These are phyloP conservation scores for Didymellaceae sp. DNA, from an alignment of 2,329 filamentous ascomycete species.

Conservation along the genomic window DNA sequence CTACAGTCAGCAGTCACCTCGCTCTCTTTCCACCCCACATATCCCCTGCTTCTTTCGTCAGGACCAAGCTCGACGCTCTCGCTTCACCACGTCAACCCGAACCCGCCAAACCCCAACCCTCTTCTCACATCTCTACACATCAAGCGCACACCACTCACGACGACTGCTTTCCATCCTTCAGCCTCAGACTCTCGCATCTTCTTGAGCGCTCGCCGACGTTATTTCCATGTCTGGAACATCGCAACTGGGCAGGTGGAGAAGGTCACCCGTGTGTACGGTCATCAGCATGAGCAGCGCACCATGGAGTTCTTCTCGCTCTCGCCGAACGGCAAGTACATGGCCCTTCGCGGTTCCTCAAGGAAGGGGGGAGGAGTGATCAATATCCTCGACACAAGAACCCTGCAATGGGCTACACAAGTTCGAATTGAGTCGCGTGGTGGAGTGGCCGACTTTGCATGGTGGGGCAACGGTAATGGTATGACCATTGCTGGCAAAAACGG, in stretches of 20 bases:
- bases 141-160: slow-evolving; percentile 80
- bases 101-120: slow-evolving; percentile 80
- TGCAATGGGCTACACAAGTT: slow-evolving; percentile 86
- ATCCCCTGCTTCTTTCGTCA: slow-evolving; percentile 87
- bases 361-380: slow-evolving; percentile 92
- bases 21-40: slow-evolving; percentile 86
- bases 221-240: slow-evolving; percentile 95
- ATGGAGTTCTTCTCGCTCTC: slow-evolving; percentile 93
- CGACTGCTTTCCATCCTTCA: slow-evolving; percentile 75
- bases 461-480: slow-evolving; percentile 81
- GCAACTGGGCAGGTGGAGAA: slow-evolving; percentile 82
- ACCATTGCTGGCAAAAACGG: slow-evolving; percentile 85
- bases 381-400: slow-evolving; percentile 76
- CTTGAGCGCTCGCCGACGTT: slow-evolving; percentile 84
- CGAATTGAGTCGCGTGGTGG: slow-evolving; percentile 82
- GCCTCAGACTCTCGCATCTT: slow-evolving; percentile 79
- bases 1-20: slow-evolving; percentile 74
- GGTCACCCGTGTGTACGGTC: slow-evolving; percentile 75
- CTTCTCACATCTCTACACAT: slow-evolving; percentile 89
- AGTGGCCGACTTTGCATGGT: slow-evolving; percentile 92
- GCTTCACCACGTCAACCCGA: slow-evolving; percentile 85
- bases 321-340: slow-evolving; percentile 86
- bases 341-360: slow-evolving; percentile 75
- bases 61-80: slow-evolving; percentile 85
- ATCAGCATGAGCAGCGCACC: slow-evolving; percentile 79